Evolutionary conservation across 2,329 filamentous ascomycete genomes (phyloP), one percentile per base, ranked within the genome.

Genomic region (Trichoderma koningii): DNA sequence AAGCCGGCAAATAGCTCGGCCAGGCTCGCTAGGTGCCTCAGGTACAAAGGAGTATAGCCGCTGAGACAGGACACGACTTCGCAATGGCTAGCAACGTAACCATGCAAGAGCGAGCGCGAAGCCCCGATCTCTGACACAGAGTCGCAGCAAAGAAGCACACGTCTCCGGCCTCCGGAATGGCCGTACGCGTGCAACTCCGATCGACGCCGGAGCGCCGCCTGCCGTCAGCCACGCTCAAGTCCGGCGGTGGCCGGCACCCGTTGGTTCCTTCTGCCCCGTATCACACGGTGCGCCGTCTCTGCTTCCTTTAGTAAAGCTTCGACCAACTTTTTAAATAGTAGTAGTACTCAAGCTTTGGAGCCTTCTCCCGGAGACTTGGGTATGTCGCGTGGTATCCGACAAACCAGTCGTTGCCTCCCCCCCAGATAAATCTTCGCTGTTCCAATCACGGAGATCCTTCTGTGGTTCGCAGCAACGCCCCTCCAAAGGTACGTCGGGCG

Each of bases 201-300:
- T n/a, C 14, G 30, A 60, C 45, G 50, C 55, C 63, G 63, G 63
- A 55, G 63, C 63, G 45, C 63, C 63, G 63, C 55, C 15, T 34
- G 26, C 45, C 55, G 47, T 51, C 53, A 57, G 41, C 53, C 60
- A 60, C 28, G 42, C 52, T 19, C 48, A 45, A 63, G 51, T 38
- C 50, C 50, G 60, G 50, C 51, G 51, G 60, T 56, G 51, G 52
- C 62, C 62, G 63, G 56, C 41, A 45, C 50, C 55, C 48, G 48
- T 61, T 48, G 52, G 61, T 26, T 19, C n/a, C 45, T 28, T 48
- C 56, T 41, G 44, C 56, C 17, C 44, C 56, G 56, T 42, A 38
- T 50, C 47, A 41, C 56, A 19, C 17, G 34, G 45, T 60, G 19
- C 19, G 19, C 17, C 21, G 23, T 47, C 23, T 30, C 41, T 45